Base-by-base conservation (phyloP, 2,329 filamentous ascomycete genomes). In the Penicillium sumatraense region DNA sequence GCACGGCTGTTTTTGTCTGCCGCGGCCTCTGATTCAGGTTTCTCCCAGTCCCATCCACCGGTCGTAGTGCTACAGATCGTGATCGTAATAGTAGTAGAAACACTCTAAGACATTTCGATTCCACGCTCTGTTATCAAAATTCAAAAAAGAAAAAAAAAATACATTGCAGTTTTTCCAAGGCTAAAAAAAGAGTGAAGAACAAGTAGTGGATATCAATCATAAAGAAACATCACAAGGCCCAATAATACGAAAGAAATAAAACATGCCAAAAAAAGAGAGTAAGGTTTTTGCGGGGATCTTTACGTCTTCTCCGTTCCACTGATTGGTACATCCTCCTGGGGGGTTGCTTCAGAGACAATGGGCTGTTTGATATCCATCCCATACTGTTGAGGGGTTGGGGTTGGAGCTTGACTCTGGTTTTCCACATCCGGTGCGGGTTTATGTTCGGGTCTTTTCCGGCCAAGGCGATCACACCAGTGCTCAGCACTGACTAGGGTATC, bases 401-500 rank as follows among this genome's bases (percentile, higher is more conserved):
- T 33, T 16, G 50, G 54, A 35, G 61, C 36, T 16, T 59, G 55
- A 20, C 56, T 56, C 40, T 59, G 61, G 41, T 67, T 67, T 44
- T 66, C 57, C 27, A 49, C 56, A 47, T 66, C 66, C 41, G 49
- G 60, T 21, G 56, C 44, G 33, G 63, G 46, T 59, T 66, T 67
- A 50, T 59, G 62, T 11, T 68, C 66, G 16, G 70, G 65, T 20
- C 69, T 73, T 36, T 78, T 74, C 31, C 81, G 80, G 10, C 89
- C 90, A 55, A 96, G 80, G 18, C 87, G 82, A 56, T 93, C 89
- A 61, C 93, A 90, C 95, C 95, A 98, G 64, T 88, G 86, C 74
- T 98, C 93, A 0, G 95, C 95, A 65, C 90, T 95, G 52, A 90
- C 84, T 50, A 98, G 89, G 0, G 95, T 98, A 50, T 91, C 89